Evolutionary conservation across 1,284 basidiomycete species (phyloP).

Genomic region (Hortiboletus rubellus): DNA sequence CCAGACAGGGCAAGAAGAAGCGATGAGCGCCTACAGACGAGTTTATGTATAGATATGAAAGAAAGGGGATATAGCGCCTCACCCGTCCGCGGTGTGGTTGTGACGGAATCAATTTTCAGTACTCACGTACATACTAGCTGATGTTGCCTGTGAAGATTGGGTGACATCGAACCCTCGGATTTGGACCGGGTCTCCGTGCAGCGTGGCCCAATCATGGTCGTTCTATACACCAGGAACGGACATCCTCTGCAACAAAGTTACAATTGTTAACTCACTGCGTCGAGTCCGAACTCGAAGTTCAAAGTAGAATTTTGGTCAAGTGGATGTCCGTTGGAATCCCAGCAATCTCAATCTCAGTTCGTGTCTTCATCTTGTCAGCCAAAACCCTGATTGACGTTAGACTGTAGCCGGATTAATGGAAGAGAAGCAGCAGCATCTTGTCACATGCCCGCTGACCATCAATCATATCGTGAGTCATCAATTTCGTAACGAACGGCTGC

Average conservation of each 20-base stretch:
- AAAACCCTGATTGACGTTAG: conserved; percentile 23
- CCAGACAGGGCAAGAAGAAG: conserved; percentile 4
- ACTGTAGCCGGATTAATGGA: conserved; percentile 15
- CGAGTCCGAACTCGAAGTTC: background rate
- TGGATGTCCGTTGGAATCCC: background rate
- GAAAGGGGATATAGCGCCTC: conserved; percentile 1
- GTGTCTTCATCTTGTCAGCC: background rate
- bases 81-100: conserved; percentile 10
- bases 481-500: conserved; percentile 16
- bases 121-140: conserved; percentile 18
- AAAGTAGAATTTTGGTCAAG: background rate
- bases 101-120: conserved; percentile 17
- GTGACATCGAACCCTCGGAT: conserved; percentile 10
- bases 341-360: background rate
- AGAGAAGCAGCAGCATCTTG: conserved; percentile 18
- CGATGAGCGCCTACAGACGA: conserved; percentile 4
- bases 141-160: conserved; percentile 29
- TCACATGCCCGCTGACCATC: conserved; percentile 1
- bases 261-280: background rate
- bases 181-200: background rate
- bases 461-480: background rate
- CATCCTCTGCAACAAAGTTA: background rate
- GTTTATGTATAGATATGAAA: conserved; percentile 23
- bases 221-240: background rate
- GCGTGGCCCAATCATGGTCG: background rate